Percentiles rank a stretch among this genome's conserved stretches.
Evolutionary conservation across 139 green algal genomes (phyloP).

Genomic region (Medakamo hakoo): DNA sequence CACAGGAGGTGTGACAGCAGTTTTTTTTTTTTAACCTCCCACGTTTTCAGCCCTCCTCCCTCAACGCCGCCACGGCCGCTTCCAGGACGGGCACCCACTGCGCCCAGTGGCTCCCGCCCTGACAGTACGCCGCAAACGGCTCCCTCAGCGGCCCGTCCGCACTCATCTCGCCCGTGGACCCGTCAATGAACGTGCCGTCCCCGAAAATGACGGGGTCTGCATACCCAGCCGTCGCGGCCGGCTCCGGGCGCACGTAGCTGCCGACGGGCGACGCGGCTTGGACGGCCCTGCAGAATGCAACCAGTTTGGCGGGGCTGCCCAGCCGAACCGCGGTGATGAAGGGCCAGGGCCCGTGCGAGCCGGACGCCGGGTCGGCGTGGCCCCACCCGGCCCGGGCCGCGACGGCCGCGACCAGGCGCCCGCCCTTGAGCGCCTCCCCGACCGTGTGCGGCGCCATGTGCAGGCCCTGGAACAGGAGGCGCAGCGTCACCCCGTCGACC

Average conservation of each 20-base stretch:
- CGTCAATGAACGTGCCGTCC: slow-evolving; percentile 91
- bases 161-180: slow-evolving; percentile 74
- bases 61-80: slow-evolving; percentile 17
- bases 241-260: slow-evolving; percentile 65
- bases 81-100: slow-evolving; percentile 56
- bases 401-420: slow-evolving; percentile 59
- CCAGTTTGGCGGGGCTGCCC: slow-evolving; percentile 43
- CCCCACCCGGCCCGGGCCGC: slow-evolving; percentile 37
- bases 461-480: slow-evolving; percentile 73
- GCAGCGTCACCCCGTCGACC: slow-evolving; percentile 44
- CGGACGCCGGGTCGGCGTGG: slow-evolving; percentile 27
- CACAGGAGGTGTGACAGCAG: background rate
- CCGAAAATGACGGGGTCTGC: slow-evolving; percentile 85
- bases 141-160: slow-evolving; percentile 78
- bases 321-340: slow-evolving; percentile 83
- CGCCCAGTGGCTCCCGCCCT: slow-evolving; percentile 80
- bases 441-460: slow-evolving; percentile 73
- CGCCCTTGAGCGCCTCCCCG: slow-evolving; percentile 84
- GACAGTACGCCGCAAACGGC: slow-evolving; percentile 80
- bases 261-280: slow-evolving; percentile 69
- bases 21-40: background rate
- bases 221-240: slow-evolving; percentile 80
- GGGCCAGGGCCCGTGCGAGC: slow-evolving; percentile 19
- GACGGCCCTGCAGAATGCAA: slow-evolving; percentile 68
- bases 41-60: background rate